These are phyloP conservation scores for Dendrocalamus sinicus DNA, from an alignment of 176 grass and related monocot genomes.

Conservation along the genomic window DNA sequence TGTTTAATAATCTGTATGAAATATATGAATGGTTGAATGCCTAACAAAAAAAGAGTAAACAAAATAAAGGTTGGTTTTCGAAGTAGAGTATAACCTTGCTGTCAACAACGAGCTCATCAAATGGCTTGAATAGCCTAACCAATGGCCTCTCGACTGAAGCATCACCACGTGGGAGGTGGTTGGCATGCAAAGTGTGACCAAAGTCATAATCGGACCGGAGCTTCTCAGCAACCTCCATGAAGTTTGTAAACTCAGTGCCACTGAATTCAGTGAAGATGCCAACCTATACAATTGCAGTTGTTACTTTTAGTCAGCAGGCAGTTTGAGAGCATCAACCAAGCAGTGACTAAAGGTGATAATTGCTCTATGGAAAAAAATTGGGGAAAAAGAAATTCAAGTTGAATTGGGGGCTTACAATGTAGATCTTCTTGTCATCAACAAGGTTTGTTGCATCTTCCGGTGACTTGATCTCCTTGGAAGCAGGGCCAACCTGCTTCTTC, in stretches of 20 bases:
- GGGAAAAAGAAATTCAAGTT: not conserved
- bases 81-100: slow-evolving; percentile 56
- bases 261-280: slow-evolving; percentile 79
- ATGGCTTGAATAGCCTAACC: slow-evolving; percentile 87
- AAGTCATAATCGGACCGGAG: slow-evolving; percentile 82
- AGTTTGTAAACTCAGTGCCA: slow-evolving; percentile 72
- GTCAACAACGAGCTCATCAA: slow-evolving; percentile 91
- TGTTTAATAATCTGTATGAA: not conserved
- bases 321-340: not conserved
- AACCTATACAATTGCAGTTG: slow-evolving; percentile 52
- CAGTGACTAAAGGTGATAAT: not conserved
- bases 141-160: slow-evolving; percentile 57
- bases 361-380: not conserved
- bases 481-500: slow-evolving; percentile 94
- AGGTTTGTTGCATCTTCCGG: slow-evolving; percentile 54
- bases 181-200: slow-evolving; percentile 67
- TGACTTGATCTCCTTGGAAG: slow-evolving; percentile 81
- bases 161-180: slow-evolving; percentile 82
- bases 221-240: slow-evolving; percentile 85
- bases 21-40: not conserved
- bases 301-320: not conserved
- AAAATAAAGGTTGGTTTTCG: not conserved
- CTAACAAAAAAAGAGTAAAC: not conserved
- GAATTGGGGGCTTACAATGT: slow-evolving; percentile 61
- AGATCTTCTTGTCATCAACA: slow-evolving; percentile 67